A percentile compares a stretch with the other conserved stretches of the same genome.
Conservation (phyloP, 2,329 filamentous ascomycete species). For the Claviceps purpurea region DNA sequence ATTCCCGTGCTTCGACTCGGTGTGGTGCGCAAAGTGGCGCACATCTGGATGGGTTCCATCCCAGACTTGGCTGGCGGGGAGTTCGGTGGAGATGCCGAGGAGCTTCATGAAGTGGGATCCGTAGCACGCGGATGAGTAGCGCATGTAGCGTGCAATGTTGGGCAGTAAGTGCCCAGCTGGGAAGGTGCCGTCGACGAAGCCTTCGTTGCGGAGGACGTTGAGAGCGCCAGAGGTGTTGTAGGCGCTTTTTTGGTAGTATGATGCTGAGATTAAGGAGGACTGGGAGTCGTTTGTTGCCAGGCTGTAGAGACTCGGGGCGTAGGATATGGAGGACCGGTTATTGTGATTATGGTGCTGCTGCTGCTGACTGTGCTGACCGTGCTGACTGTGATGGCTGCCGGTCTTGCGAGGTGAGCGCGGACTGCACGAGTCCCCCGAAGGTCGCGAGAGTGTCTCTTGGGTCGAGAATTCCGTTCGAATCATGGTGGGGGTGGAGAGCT, state of each 20-base stretch:
- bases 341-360: neutral
- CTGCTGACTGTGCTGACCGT: neutral
- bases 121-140: conserved; percentile 54
- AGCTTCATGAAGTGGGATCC: conserved; percentile 50
- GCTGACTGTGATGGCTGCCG: neutral
- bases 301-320: conserved; percentile 46
- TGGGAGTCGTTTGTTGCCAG: conserved; percentile 42
- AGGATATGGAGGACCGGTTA: conserved; percentile 15
- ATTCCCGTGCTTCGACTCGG: conserved; percentile 41
- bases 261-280: conserved; percentile 37
- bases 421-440: conserved; percentile 9
- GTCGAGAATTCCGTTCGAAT: conserved; percentile 13
- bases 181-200: conserved; percentile 44
- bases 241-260: conserved; percentile 33
- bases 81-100: conserved; percentile 44
- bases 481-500: conserved; percentile 30
- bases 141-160: conserved; percentile 52
- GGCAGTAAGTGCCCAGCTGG: conserved; percentile 44
- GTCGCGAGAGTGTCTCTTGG: conserved; percentile 11
- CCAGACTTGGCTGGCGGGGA: conserved; percentile 27
- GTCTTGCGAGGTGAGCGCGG: conserved; percentile 12
- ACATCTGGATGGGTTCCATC: conserved; percentile 46
- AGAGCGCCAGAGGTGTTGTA: conserved; percentile 36
- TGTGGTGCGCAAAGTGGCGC: conserved; percentile 50
- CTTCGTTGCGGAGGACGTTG: conserved; percentile 34